A percentile compares a stretch with the other conserved stretches of the same genome.
These are phyloP conservation scores for Tolypocladium tropicale DNA, from an alignment of 2,329 filamentous ascomycete genomes.

Conservation along the genomic window DNA sequence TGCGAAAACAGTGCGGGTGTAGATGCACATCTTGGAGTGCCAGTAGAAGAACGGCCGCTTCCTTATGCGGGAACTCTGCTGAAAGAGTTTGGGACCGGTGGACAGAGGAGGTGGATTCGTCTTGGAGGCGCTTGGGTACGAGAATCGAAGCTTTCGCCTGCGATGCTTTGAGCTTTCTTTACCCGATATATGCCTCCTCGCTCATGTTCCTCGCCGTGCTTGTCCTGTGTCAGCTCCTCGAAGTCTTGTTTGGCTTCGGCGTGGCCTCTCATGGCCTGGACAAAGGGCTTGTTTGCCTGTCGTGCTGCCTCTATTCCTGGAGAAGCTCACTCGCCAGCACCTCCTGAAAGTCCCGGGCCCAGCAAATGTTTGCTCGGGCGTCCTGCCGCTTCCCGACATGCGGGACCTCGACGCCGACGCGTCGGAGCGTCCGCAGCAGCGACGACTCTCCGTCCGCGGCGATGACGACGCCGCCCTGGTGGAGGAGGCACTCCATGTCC, in stretches of 20 bases:
- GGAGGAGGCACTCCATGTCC: constrained; percentile 42
- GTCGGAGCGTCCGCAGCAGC: constrained; percentile 24
- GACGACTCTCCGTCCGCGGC: constrained; percentile 22
- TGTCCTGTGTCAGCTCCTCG: neutral
- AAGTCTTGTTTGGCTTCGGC: neutral
- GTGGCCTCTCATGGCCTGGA: neutral
- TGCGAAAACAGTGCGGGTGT: constrained; percentile 13
- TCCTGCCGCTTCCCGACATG: constrained; percentile 18
- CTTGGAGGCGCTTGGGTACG: neutral
- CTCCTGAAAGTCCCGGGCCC: constrained; percentile 35
- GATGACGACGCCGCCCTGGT: constrained; percentile 35
- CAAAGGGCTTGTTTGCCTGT: neutral
- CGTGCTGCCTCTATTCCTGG: neutral
- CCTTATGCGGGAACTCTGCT: neutral
- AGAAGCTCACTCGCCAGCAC: constrained; percentile 22
- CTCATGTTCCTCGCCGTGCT: neutral
- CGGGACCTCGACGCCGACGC: constrained; percentile 26
- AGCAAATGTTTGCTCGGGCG: constrained; percentile 16
- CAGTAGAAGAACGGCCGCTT: neutral
- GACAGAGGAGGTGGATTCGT: neutral
- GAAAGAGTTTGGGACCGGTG: neutral
- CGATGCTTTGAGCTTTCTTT: neutral
- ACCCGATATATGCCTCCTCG: neutral
- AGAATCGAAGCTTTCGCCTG: neutral
- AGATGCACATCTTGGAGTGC: constrained; percentile 15